Evolutionary conservation across 495 filamentous ascomycete species (phyloP).

Genomic region (Hypomontagnella monticulosa): DNA sequence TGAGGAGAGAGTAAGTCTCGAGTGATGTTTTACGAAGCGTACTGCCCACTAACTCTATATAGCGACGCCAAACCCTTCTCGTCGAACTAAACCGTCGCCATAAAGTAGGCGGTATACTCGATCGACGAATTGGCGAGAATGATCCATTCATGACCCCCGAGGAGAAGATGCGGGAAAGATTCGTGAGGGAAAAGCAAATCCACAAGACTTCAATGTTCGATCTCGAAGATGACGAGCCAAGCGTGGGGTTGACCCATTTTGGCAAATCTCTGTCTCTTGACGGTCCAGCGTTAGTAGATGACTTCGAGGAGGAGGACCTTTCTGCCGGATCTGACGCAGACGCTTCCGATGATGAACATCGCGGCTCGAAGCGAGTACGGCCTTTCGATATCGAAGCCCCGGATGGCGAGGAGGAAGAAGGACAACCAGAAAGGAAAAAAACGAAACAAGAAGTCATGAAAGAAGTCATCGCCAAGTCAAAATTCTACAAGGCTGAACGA

Average conservation of each 20-base stretch:
- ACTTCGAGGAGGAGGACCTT: conserved; percentile 74
- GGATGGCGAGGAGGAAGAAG: conserved; percentile 58
- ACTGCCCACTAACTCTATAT: not conserved
- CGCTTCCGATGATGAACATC: conserved; percentile 55
- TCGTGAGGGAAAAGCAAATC: conserved; percentile 81
- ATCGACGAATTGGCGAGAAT: conserved; percentile 95
- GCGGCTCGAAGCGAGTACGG: conserved; percentile 68
- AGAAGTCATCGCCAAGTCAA: conserved; percentile 97
- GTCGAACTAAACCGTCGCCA: conserved; percentile 86
- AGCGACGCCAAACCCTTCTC: conserved; percentile 82
- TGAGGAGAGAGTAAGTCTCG: conserved; percentile 77
- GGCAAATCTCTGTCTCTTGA: conserved; percentile 76
- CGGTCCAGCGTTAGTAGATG: conserved; percentile 66
- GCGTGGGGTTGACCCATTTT: conserved; percentile 80
- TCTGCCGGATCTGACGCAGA: conserved; percentile 61
- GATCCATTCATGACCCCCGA: conserved; percentile 94
- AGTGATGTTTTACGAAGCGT: not conserved
- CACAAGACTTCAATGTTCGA: conserved; percentile 84
- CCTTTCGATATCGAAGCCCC: conserved; percentile 54
- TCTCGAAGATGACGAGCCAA: conserved; percentile 83
- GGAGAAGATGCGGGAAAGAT: conserved; percentile 90
- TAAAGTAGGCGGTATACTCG: conserved; percentile 90
- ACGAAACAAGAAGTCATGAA: conserved; percentile 95
- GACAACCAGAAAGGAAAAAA: conserved; percentile 82
- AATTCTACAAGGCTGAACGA: conserved; percentile 90